Evolutionary conservation across 352 stramenopile species (phyloP).

Genomic region (Globisporangium spiculum): DNA sequence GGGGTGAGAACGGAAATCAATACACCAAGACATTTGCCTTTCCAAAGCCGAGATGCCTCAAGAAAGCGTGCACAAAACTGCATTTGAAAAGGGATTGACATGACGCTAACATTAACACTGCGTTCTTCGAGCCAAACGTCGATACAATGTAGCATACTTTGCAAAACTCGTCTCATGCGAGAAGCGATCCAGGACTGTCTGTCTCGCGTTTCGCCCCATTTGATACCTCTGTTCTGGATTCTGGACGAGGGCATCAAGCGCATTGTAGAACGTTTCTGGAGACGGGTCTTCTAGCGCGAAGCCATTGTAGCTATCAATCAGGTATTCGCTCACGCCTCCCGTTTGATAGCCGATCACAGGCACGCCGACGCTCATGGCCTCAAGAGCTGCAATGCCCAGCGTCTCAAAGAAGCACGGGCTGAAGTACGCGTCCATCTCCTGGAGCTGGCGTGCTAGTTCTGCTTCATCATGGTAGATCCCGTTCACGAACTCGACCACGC

Average conservation of each 20-base stretch:
- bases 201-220: slow-evolving; percentile 33
- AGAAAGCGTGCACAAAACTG: background rate
- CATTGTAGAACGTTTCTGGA: slow-evolving; percentile 22
- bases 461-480: slow-evolving; percentile 47
- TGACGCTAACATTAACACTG: background rate
- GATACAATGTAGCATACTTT: slow-evolving; percentile 40
- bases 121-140: slow-evolving; percentile 19
- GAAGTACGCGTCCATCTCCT: slow-evolving; percentile 39
- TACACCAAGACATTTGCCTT: background rate
- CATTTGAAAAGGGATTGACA: background rate
- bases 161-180: slow-evolving; percentile 19
- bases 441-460: slow-evolving; percentile 28
- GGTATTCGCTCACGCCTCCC: slow-evolving; percentile 40
- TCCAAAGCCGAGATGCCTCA: background rate
- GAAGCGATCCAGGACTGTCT: slow-evolving; percentile 38
- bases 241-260: slow-evolving; percentile 29
- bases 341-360: slow-evolving; percentile 52
- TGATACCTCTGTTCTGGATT: slow-evolving; percentile 18
- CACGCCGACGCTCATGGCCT: slow-evolving; percentile 56
- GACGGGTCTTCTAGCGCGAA: slow-evolving; percentile 33
- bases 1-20: background rate
- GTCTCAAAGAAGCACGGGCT: slow-evolving; percentile 48
- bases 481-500: slow-evolving; percentile 36
- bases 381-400: slow-evolving; percentile 46
- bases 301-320: slow-evolving; percentile 44